phyloP scores from a whole-genome alignment of 441 rosid species.

The Arabidopsis lyrata region DNA sequence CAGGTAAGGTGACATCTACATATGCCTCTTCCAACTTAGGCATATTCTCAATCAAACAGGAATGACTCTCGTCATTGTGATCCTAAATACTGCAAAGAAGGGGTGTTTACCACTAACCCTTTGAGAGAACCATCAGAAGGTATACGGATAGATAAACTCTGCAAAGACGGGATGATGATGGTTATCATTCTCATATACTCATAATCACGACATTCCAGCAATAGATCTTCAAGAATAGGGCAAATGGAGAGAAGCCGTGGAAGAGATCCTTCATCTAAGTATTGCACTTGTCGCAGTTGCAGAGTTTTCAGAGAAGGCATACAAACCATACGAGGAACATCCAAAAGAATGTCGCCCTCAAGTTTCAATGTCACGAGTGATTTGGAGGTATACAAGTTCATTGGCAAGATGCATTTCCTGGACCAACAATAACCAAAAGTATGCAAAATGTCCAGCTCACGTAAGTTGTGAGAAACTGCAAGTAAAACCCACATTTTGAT shows the following conservation, averaged over 20 bases:
- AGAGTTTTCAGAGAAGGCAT: slow-evolving; percentile 18
- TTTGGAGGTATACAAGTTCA: slow-evolving; percentile 14
- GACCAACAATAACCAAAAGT: too few species aligned
- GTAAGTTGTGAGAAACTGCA: neutral
- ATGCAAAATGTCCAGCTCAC: slow-evolving; percentile 4
- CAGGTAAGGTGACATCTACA: neutral
- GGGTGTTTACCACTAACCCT: slow-evolving; percentile 21
- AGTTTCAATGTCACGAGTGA: slow-evolving; percentile 19
- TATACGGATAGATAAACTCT: slow-evolving; percentile 11
- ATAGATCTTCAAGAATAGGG: slow-evolving; percentile 18
- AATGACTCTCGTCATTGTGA: neutral
- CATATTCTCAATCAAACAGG: slow-evolving; percentile 8
- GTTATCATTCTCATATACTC: neutral
- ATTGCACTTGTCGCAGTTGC: neutral
- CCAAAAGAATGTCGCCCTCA: neutral
- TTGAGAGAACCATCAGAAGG: neutral
- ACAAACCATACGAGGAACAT: slow-evolving; percentile 31
- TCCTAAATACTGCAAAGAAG: slow-evolving; percentile 27
- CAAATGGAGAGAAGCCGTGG: neutral
- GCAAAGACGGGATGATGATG: neutral
- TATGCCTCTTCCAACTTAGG: slow-evolving; percentile 19
- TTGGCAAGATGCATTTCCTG: neutral
- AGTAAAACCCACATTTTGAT: neutral
- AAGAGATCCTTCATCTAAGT: neutral
- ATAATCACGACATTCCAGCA: too few species aligned